Conservation (phyloP, 2,329 filamentous ascomycete genomes). For the Trichophyton simii region DNA sequence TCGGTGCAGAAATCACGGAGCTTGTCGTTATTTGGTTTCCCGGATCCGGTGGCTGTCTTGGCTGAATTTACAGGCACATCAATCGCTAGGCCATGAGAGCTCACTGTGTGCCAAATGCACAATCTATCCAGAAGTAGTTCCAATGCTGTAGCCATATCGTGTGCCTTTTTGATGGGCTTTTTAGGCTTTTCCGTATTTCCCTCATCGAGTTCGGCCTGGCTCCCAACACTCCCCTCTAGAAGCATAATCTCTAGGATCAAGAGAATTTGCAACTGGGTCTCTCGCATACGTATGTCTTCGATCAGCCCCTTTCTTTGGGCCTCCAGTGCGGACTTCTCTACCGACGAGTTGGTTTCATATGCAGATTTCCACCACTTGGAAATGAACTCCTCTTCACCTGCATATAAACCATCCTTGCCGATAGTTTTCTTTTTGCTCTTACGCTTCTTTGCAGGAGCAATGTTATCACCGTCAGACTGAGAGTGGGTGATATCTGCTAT, state of each 20-base stretch:
- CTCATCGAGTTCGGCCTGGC: background rate
- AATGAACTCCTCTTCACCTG: conserved; percentile 33
- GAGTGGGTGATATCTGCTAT: conserved; percentile 24
- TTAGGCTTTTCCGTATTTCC: conserved; percentile 11
- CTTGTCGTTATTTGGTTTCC: conserved; percentile 31
- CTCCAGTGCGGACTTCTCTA: conserved; percentile 18
- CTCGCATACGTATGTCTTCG: conserved; percentile 34
- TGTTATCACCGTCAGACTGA: conserved; percentile 27
- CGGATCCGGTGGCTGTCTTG: conserved; percentile 19
- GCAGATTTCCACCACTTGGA: conserved; percentile 36
- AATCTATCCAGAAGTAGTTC: conserved; percentile 38
- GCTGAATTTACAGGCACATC: conserved; percentile 20
- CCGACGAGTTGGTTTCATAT: conserved; percentile 18
- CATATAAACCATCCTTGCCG: conserved; percentile 37
- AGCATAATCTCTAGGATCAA: conserved; percentile 37
- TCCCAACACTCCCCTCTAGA: conserved; percentile 22
- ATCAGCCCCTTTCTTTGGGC: conserved; percentile 30
- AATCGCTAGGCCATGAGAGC: conserved; percentile 21
- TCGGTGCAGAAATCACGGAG: conserved; percentile 40
- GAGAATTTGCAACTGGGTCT: conserved; percentile 40
- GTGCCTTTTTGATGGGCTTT: conserved; percentile 11
- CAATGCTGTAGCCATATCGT: conserved; percentile 27
- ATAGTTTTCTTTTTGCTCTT: conserved; percentile 25
- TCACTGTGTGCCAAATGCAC: conserved; percentile 41
- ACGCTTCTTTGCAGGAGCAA: conserved; percentile 17